A percentile compares a stretch with the other conserved stretches of the same genome.
These are phyloP conservation scores for Aphanomyces invadans DNA, from an alignment of 352 stramenopile species.

Conservation along the genomic window DNA sequence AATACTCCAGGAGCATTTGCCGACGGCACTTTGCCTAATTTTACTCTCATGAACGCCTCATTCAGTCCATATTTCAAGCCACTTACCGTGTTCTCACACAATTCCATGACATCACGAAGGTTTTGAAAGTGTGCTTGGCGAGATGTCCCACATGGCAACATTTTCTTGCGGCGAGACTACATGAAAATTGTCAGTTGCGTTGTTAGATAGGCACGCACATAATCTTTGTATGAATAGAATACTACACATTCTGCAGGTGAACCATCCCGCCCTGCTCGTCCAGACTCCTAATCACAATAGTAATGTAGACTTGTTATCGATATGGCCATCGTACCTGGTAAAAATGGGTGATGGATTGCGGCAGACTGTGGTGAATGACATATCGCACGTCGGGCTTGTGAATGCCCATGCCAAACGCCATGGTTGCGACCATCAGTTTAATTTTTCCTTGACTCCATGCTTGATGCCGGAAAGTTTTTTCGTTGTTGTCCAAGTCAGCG, in stretches of 20 bases:
- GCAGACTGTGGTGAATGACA: constrained; percentile 21
- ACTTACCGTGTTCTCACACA: constrained; percentile 20
- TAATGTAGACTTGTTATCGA: not conserved
- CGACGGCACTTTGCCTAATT: constrained; percentile 13
- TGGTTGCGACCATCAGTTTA: constrained; percentile 21
- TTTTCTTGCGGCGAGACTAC: constrained; percentile 7
- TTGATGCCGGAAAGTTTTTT: constrained; percentile 14
- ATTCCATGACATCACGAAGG: constrained; percentile 13
- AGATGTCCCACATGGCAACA: not conserved
- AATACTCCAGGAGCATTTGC: constrained; percentile 15
- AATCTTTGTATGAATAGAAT: constrained; percentile 24
- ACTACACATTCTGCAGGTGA: constrained; percentile 8
- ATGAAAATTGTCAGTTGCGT: not conserved
- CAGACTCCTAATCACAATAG: constrained; percentile 11
- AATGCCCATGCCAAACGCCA: constrained; percentile 27
- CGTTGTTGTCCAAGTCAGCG: not conserved
- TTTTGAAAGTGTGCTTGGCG: constrained; percentile 13
- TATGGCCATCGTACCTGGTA: constrained; percentile 15
- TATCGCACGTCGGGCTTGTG: constrained; percentile 25
- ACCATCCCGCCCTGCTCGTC: constrained; percentile 20
- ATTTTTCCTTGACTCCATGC: constrained; percentile 16
- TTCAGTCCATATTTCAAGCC: not conserved
- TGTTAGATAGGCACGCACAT: not conserved
- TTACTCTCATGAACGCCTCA: not conserved
- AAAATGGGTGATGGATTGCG: constrained; percentile 22